Evolutionary conservation across 768 basidiomycete genomes (phyloP).

Genomic region (Neoboletus brunneissimus): DNA sequence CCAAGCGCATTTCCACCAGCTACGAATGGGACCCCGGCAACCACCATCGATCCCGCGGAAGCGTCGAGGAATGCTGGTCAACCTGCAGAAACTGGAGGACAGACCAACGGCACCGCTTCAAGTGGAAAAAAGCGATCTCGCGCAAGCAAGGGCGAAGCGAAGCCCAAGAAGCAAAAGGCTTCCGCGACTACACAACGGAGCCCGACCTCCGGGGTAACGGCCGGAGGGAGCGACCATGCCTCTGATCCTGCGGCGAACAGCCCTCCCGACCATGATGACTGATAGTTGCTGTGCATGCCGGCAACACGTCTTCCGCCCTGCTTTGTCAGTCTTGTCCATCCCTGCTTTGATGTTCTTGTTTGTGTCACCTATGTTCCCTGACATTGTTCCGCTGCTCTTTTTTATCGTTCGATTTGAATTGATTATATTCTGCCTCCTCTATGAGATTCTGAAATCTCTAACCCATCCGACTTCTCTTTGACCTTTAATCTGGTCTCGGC

Average conservation of each 20-base stretch:
- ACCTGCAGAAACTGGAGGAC: constrained; percentile 16
- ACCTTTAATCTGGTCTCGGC: constrained; percentile 30
- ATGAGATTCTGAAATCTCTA: constrained; percentile 17
- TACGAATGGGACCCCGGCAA: constrained; percentile 22
- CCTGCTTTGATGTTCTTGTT: constrained; percentile 13
- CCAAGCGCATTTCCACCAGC: constrained; percentile 34
- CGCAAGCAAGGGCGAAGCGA: constrained; percentile 30
- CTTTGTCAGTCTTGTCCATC: constrained; percentile 3
- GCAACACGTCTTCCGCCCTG: background rate
- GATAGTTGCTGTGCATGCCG: constrained; percentile 7
- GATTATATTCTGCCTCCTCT: constrained; percentile 27
- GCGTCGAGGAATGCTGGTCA: constrained; percentile 24
- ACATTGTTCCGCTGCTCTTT: background rate
- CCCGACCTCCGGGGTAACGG: constrained; percentile 25
- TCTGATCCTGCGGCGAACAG: constrained; percentile 26
- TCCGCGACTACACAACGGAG: constrained; percentile 8
- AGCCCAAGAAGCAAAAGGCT: constrained; percentile 34
- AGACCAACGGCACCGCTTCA: constrained; percentile 15
- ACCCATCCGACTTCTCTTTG: constrained; percentile 27
- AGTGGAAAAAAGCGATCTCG: constrained; percentile 31
- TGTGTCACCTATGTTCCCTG: constrained; percentile 7
- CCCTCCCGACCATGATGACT: constrained; percentile 25
- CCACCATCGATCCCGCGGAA: constrained; percentile 28
- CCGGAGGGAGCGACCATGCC: constrained; percentile 26
- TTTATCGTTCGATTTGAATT: constrained; percentile 18